A percentile compares a stretch with the other conserved stretches of the same genome.
Conservation (phyloP, 192 early-diverging fungal species). For the Coemansia guatemalensis region DNA sequence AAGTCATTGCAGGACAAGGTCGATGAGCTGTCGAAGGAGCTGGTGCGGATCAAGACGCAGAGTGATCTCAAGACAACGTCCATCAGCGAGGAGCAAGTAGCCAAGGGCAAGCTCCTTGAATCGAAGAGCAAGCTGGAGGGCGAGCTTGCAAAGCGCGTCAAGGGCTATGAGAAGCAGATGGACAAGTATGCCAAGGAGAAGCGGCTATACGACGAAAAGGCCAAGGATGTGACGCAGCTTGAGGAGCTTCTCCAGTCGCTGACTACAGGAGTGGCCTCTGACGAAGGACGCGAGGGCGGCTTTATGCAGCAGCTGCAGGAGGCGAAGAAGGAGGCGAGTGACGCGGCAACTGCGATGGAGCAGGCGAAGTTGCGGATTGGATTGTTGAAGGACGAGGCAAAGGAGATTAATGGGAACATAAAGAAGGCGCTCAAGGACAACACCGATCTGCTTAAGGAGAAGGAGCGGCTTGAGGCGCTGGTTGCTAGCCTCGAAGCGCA, state of each 20-base stretch:
- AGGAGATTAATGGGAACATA: slow-evolving; percentile 66
- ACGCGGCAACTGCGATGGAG: slow-evolving; percentile 69
- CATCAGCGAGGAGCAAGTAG: slow-evolving; percentile 69
- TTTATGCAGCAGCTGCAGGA: slow-evolving; percentile 95
- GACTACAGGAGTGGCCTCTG: slow-evolving; percentile 87
- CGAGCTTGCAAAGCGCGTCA: slow-evolving; percentile 34
- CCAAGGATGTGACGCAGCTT: slow-evolving; percentile 41
- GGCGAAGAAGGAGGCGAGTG: slow-evolving; percentile 62
- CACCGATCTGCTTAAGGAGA: slow-evolving; percentile 56
- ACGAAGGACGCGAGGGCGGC: slow-evolving; percentile 91
- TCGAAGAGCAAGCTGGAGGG: slow-evolving; percentile 34
- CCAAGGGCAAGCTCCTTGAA: slow-evolving; percentile 27
- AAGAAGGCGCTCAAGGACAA: slow-evolving; percentile 69
- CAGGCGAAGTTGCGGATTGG: slow-evolving; percentile 79
- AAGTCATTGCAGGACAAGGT: slow-evolving; percentile 68
- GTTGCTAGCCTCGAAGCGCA: slow-evolving; percentile 15
- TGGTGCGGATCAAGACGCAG: slow-evolving; percentile 84
- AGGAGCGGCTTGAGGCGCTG: slow-evolving; percentile 25
- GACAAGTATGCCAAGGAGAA: slow-evolving; percentile 40
- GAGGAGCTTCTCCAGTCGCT: slow-evolving; percentile 92
- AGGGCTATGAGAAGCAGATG: slow-evolving; percentile 24
- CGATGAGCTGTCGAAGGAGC: slow-evolving; percentile 75
- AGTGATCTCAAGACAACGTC: slow-evolving; percentile 75
- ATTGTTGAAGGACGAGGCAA: slow-evolving; percentile 71
- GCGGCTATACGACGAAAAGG: slow-evolving; percentile 47